Percentiles rank a stretch among this genome's conserved stretches.
phyloP scores from a whole-genome alignment of 306 rosid genomes.

The Arachis stenosperma region DNA sequence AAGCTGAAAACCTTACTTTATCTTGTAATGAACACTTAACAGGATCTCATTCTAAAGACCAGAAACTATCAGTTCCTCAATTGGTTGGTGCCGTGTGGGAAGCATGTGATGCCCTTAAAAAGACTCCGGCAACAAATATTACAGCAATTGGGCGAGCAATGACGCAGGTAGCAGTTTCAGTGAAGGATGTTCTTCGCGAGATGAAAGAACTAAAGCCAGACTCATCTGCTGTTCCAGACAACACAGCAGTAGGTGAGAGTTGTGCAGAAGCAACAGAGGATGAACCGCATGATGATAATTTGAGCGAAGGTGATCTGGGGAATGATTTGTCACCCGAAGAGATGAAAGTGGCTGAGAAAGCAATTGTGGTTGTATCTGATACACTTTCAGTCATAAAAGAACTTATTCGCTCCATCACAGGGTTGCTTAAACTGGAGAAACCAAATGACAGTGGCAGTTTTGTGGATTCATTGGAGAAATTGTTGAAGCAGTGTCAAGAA shows the following conservation, averaged over 20 bases:
- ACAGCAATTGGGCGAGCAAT: constrained; percentile 84
- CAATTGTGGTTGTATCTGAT: constrained; percentile 62
- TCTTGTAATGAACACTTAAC: constrained; percentile 40
- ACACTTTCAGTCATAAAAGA: constrained; percentile 65
- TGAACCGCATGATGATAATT: constrained; percentile 46
- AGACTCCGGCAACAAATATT: constrained; percentile 76
- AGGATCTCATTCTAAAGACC: constrained; percentile 59
- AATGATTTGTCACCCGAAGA: constrained; percentile 85
- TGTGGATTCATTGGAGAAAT: constrained; percentile 71
- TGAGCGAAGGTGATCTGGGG: constrained; percentile 71
- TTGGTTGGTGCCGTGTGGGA: constrained; percentile 88
- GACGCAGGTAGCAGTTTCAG: constrained; percentile 80
- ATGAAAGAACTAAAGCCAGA: constrained; percentile 86
- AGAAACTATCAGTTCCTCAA: constrained; percentile 60
- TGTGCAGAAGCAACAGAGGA: constrained; percentile 34
- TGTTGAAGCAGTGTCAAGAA: constrained; percentile 69
- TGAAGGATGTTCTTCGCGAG: constrained; percentile 93
- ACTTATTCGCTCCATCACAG: constrained; percentile 75
- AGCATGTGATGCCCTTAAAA: constrained; percentile 78
- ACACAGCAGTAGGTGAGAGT: constrained; percentile 40
- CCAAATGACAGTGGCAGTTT: constrained; percentile 51
- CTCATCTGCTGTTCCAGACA: constrained; percentile 47
- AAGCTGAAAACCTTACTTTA: constrained; percentile 33
- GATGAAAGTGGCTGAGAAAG: constrained; percentile 72
- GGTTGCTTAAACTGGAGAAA: constrained; percentile 73